A percentile compares a stretch with the other conserved stretches of the same genome.
Evolutionary conservation across 352 stramenopile genomes (phyloP).

Genomic region (Phytophthora quininea): DNA sequence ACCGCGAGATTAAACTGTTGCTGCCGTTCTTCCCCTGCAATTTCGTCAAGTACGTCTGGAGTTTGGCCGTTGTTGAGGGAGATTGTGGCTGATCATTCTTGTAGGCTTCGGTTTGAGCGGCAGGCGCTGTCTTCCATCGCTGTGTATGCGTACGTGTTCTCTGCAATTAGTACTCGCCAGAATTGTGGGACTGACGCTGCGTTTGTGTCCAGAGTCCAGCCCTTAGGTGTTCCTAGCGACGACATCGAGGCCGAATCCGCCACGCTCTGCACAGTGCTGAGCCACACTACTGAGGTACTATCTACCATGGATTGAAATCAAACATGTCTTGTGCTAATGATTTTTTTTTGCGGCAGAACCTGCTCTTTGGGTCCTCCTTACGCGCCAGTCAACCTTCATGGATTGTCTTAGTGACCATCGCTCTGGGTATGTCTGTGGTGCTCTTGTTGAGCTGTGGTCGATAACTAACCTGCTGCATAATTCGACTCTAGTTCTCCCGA

Average conservation of each 20-base stretch:
- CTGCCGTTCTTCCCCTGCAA: slow-evolving; percentile 65
- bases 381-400: slow-evolving; percentile 56
- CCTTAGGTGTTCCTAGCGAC: slow-evolving; percentile 52
- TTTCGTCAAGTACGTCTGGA: slow-evolving; percentile 52
- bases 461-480: neutral
- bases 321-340: neutral
- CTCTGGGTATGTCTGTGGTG: slow-evolving; percentile 39
- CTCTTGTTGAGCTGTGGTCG: neutral
- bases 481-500: slow-evolving; percentile 38
- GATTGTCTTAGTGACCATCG: slow-evolving; percentile 54
- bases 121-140: slow-evolving; percentile 59
- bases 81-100: neutral
- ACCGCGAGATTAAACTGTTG: slow-evolving; percentile 58
- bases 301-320: neutral
- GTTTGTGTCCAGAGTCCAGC: slow-evolving; percentile 37
- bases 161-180: no score
- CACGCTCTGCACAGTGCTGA: slow-evolving; percentile 66
- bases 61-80: neutral
- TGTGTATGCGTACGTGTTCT: slow-evolving; percentile 58
- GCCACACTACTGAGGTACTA: slow-evolving; percentile 64
- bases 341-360: slow-evolving; percentile 26
- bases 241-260: slow-evolving; percentile 62
- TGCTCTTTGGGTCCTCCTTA: slow-evolving; percentile 56
- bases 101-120: slow-evolving; percentile 62
- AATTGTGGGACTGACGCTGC: neutral